Base-by-base conservation (phyloP, 495 filamentous ascomycete genomes). In the Jackrogersella multiformis region DNA sequence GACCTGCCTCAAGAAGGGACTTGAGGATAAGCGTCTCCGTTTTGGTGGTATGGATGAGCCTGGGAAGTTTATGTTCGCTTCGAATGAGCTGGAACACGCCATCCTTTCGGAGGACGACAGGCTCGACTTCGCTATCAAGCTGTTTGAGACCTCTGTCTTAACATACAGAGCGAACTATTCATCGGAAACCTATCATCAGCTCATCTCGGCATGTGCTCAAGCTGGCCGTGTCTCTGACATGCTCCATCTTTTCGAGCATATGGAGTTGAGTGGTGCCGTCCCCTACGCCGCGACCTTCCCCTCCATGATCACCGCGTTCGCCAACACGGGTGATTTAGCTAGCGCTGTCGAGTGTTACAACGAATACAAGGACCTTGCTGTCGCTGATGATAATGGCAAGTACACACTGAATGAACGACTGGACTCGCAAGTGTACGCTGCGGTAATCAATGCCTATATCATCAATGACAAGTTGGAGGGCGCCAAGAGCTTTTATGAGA, bases 331-430 rank as follows among this genome's bases (percentile, higher is more conserved):
- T 13, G 92, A 99, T 70, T 82, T 98, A 35, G 81, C 83, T 70
- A 94, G 90, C 65, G 96, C 92, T n/a, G 89, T 97, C 9, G 95
- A 98, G 71, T 92, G 92, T 79, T 97, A 96, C 79, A 92, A 96
- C 67, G 92, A 94, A 76, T 99, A 98, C 82, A 92, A 91, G 72
- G 81, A 84, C 9, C 83, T 97, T 13, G 94, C 92, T 24, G 85
- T 95, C 63, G 88, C 88, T 24, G 85, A 95, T 69, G 90, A 97
- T 76, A 85, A 85, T 34, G 93, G 93, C 23, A 84, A 89, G 42
- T 82, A 88, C 56, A 84, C 83, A n/a, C 81, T 91, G 28, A 83
- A 88, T 34, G 84, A 90, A 56, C 88, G 94, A 15, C 84, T 91
- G 35, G 93, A 97, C 71, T 88, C 89, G 23, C 82, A 89, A 57